Evolutionary conservation across 805 yeast genomes (phyloP).

Genomic region (Zygoascus flipseniorum): DNA sequence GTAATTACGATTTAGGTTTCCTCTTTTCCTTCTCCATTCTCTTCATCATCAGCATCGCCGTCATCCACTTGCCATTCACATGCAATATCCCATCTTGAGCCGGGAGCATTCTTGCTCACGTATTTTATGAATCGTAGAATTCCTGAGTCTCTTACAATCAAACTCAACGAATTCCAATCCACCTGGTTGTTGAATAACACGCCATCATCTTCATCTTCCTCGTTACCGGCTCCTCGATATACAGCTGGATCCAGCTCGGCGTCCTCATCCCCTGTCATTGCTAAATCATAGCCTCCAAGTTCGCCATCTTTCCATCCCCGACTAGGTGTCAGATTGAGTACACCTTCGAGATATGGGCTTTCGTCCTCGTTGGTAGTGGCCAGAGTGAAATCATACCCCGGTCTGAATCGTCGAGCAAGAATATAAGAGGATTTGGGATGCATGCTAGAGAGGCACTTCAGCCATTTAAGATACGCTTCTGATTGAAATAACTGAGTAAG

Average conservation of each 20-base stretch:
- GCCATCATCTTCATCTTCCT: constrained; percentile 60
- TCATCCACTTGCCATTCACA: constrained; percentile 63
- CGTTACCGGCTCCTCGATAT: constrained; percentile 47
- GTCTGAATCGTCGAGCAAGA: constrained; percentile 80
- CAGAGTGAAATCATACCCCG: constrained; percentile 86
- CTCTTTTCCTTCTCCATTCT: constrained; percentile 1
- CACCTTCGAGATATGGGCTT: constrained; percentile 59
- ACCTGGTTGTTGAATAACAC: constrained; percentile 77
- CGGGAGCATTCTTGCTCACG: constrained; percentile 78
- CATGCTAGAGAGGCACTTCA: constrained; percentile 52
- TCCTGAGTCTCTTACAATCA: constrained; percentile 74
- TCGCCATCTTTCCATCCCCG: constrained; percentile 82
- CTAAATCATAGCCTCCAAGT: constrained; percentile 87
- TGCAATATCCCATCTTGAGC: constrained; percentile 86
- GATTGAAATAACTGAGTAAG: constrained; percentile 54
- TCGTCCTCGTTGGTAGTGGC: constrained; percentile 56
- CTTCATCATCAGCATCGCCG: constrained; percentile 1
- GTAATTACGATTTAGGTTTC: constrained; percentile 1
- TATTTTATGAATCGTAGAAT: constrained; percentile 91
- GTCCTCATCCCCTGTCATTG: constrained; percentile 51
- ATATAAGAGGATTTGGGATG: constrained; percentile 54
- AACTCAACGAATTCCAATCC: constrained; percentile 66
- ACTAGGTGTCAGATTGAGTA: constrained; percentile 73
- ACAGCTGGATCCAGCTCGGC: constrained; percentile 81
- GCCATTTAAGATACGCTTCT: constrained; percentile 59